Evolutionary conservation across 75 land plant species (phyloP).

Genomic region (Gnetum montanum): DNA sequence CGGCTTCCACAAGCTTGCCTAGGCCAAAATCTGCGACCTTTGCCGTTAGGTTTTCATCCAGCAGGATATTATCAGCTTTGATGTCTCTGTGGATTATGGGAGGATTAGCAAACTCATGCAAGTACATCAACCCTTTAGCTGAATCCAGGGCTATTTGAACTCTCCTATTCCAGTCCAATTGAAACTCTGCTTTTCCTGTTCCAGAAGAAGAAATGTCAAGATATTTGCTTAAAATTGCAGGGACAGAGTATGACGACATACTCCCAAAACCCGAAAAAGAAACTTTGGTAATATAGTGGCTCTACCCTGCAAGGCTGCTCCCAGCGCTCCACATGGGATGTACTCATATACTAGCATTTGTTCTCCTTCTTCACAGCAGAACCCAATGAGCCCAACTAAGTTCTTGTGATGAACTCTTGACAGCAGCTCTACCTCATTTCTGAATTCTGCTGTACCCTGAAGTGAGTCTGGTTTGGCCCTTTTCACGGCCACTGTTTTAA

Average conservation of each 20-base stretch:
- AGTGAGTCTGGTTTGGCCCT: slow-evolving; percentile 9
- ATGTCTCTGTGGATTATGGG: slow-evolving; percentile 81
- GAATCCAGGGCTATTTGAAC: slow-evolving; percentile 65
- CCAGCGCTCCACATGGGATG: slow-evolving; percentile 18
- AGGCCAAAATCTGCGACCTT: slow-evolving; percentile 87
- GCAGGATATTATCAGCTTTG: slow-evolving; percentile 66
- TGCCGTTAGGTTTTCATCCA: slow-evolving; percentile 56
- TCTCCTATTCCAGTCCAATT: slow-evolving; percentile 63
- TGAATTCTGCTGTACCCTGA: slow-evolving; percentile 19
- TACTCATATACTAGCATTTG: slow-evolving; percentile 31
- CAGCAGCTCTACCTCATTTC: slow-evolving; percentile 22
- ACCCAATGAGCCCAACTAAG: slow-evolving; percentile 13
- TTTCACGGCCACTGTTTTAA: slow-evolving; percentile 17
- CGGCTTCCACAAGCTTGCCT: slow-evolving; percentile 33
- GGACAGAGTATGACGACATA: not conserved
- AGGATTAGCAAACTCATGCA: slow-evolving; percentile 75
- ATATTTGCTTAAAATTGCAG: not conserved
- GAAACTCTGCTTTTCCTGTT: slow-evolving; percentile 42
- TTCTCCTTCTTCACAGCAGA: slow-evolving; percentile 18
- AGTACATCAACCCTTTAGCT: slow-evolving; percentile 63
- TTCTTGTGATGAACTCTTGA: slow-evolving; percentile 24
- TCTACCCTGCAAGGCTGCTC: too few relatives aligned
- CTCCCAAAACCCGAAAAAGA: not conserved
- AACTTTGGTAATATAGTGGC: slow-evolving; percentile 3
- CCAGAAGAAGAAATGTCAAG: not conserved